Evolutionary conservation across 2,329 filamentous ascomycete species (phyloP).

Genomic region (Penicillium sp.): DNA sequence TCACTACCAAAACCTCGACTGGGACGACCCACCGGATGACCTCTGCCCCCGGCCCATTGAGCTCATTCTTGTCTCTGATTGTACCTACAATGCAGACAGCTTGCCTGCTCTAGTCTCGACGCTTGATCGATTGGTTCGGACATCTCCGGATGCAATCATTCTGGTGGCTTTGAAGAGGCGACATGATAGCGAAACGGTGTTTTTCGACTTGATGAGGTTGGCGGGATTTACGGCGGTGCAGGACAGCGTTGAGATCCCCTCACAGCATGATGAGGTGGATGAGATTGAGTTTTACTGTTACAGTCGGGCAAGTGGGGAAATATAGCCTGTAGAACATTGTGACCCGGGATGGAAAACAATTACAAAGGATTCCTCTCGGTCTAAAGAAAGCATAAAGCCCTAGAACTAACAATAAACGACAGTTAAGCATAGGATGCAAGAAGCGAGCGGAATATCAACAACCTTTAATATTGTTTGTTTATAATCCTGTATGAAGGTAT

Average conservation of each 20-base stretch:
- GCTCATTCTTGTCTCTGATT: conserved; percentile 65
- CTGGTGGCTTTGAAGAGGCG: conserved; percentile 65
- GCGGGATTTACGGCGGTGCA: conserved; percentile 35
- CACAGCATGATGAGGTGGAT: conserved; percentile 35
- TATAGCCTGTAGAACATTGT: neutral
- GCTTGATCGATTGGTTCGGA: conserved; percentile 48
- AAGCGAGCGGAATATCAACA: no score
- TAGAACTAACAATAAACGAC: neutral
- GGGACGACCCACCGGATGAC: conserved; percentile 55
- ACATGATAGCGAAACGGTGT: conserved; percentile 63
- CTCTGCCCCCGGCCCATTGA: conserved; percentile 47
- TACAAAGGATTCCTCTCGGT: neutral
- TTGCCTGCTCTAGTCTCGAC: conserved; percentile 61
- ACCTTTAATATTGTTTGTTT: no score
- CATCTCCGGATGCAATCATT: conserved; percentile 51
- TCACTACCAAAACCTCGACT: conserved; percentile 58
- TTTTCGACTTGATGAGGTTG: conserved; percentile 60
- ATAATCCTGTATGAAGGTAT: no score
- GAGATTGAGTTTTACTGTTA: conserved; percentile 41
- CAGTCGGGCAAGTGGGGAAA: conserved; percentile 10
- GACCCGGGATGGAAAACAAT: neutral
- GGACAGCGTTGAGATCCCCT: conserved; percentile 36
- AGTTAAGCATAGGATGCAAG: no score
- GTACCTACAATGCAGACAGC: conserved; percentile 70
- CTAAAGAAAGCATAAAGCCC: neutral